Percentiles rank a stretch among this genome's conserved stretches.
Conservation (phyloP, 2,329 filamentous ascomycete species). For the Penicillium sp. region DNA sequence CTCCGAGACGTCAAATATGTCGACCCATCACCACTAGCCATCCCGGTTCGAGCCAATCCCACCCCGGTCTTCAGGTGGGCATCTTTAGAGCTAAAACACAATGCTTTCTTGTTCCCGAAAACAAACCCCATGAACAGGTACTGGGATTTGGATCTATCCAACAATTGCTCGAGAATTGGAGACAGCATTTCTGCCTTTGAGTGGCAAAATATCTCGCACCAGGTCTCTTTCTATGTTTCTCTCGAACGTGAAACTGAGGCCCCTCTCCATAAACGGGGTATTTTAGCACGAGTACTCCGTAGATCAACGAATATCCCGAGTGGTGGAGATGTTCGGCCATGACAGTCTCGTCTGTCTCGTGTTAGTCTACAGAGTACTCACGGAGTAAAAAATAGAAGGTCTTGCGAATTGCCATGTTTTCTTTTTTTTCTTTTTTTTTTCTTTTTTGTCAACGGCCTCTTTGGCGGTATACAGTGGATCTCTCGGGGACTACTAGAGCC, state of each 20-base stretch:
- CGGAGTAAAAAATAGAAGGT: neutral
- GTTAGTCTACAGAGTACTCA: neutral
- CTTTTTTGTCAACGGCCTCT: neutral
- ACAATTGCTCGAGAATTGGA: neutral
- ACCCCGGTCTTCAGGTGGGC: slow-evolving; percentile 1
- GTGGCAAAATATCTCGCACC: neutral
- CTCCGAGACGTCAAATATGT: neutral
- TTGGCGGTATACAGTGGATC: slow-evolving; percentile 1
- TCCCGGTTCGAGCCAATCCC: slow-evolving; percentile 1
- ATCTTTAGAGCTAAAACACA: neutral
- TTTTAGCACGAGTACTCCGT: neutral
- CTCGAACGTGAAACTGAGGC: neutral
- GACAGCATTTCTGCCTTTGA: neutral
- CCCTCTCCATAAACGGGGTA: neutral
- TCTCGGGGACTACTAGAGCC: neutral
- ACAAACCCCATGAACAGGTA: neutral
- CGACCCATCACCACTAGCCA: neutral
- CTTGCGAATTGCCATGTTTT: neutral
- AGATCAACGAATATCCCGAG: neutral
- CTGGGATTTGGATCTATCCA: neutral
- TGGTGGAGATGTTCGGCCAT: neutral
- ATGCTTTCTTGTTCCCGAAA: neutral
- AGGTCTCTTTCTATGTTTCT: neutral
- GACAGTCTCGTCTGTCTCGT: neutral
- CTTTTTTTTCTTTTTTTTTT: neutral